Conservation (phyloP, 495 filamentous ascomycete genomes). For the Talaromyces trachyspermus region DNA sequence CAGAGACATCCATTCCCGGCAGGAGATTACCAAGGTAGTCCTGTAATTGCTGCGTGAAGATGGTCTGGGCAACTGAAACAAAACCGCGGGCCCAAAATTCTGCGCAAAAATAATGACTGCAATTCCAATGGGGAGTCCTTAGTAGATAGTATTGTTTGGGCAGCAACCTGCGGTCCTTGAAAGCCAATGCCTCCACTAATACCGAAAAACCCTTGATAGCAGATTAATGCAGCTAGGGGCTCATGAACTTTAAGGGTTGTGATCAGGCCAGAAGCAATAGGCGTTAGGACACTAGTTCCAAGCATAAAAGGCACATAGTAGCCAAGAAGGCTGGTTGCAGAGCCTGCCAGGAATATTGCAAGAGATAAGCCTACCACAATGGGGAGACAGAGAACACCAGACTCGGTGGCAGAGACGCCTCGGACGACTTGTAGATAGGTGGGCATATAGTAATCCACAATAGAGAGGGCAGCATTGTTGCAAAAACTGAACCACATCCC, state of each 20-base stretch:
- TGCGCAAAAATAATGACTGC: neutral
- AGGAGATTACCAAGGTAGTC: too few species aligned
- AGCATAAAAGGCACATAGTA: neutral
- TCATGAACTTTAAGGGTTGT: neutral
- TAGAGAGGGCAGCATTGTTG: slow-evolving; percentile 26
- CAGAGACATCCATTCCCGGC: too few species aligned
- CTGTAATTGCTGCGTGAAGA: too few species aligned
- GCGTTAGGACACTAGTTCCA: neutral
- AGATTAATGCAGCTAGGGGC: neutral
- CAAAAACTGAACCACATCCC: neutral
- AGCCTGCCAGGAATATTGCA: neutral
- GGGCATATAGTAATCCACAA: slow-evolving; percentile 4
- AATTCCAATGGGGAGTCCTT: neutral
- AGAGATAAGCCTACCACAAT: neutral
- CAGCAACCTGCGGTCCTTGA: neutral
- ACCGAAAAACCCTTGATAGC: neutral
- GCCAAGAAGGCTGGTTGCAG: neutral
- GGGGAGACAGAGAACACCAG: neutral
- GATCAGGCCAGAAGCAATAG: neutral
- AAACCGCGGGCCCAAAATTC: neutral
- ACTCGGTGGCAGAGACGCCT: neutral
- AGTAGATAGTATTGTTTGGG: neutral
- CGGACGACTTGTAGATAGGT: neutral
- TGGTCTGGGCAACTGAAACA: neutral
- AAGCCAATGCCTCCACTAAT: neutral